These are phyloP conservation scores for Xylaria sp. DNA, from an alignment of 2,329 filamentous ascomycete species.

Conservation along the genomic window DNA sequence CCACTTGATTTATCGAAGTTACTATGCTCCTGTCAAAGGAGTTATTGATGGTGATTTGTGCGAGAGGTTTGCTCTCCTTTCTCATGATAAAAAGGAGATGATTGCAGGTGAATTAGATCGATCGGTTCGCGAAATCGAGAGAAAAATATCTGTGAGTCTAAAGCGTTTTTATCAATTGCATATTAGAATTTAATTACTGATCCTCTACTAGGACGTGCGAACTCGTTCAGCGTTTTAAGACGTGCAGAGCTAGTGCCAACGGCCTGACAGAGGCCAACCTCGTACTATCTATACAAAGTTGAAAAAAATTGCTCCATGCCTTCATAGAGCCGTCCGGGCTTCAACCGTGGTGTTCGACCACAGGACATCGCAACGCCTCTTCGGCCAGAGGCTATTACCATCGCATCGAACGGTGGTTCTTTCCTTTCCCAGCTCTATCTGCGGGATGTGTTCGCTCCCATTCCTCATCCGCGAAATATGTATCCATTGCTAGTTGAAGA, in stretches of 20 bases:
- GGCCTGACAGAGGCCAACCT: not conserved
- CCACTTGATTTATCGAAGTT: conserved; percentile 93
- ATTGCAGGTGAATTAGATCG: conserved; percentile 94
- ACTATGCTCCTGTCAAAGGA: conserved; percentile 96
- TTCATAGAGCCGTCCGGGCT: not conserved
- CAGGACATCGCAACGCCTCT: conserved; percentile 35
- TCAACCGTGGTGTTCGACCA: not conserved
- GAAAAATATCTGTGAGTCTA: conserved; percentile 81
- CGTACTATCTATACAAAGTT: conserved; percentile 6
- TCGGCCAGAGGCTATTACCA: conserved; percentile 39
- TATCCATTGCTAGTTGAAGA: conserved; percentile 69
- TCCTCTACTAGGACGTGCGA: conserved; percentile 60
- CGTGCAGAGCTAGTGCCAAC: not conserved
- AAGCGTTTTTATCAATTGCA: not conserved
- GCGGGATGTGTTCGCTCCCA: conserved; percentile 74
- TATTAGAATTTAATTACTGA: conserved; percentile 39
- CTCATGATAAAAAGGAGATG: conserved; percentile 91
- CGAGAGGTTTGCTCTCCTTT: conserved; percentile 85
- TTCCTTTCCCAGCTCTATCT: conserved; percentile 50
- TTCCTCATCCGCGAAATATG: conserved; percentile 75
- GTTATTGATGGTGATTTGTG: conserved; percentile 97
- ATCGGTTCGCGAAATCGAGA: conserved; percentile 90
- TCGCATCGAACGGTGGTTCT: conserved; percentile 45
- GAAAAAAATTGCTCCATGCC: not conserved
- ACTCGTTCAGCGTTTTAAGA: conserved; percentile 67